These are phyloP conservation scores for Neoascochyta sp. DNA, from an alignment of 2,329 filamentous ascomycete species.

Conservation along the genomic window DNA sequence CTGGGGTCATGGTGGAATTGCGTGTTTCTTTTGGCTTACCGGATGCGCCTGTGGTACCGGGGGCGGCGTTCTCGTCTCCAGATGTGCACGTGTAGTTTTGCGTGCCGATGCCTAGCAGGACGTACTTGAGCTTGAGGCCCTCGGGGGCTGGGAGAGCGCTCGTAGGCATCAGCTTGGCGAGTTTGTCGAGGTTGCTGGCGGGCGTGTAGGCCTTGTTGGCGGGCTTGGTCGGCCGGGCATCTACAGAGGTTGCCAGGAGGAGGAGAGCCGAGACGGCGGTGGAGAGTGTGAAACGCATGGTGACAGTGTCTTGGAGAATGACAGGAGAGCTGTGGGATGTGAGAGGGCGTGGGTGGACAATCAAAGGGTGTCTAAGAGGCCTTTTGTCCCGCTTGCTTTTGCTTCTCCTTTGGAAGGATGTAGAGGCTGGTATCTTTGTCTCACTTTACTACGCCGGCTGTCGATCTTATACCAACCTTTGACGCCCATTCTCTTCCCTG, in stretches of 20 bases:
- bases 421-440: neutral
- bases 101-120: constrained; percentile 50
- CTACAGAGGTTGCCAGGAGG: constrained; percentile 15
- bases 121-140: constrained; percentile 42
- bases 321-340: too few species aligned
- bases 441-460: too few species aligned
- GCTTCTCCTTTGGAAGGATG: neutral
- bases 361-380: too few species aligned
- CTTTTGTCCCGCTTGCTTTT: too few species aligned
- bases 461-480: constrained; percentile 28
- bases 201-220: constrained; percentile 12
- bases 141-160: constrained; percentile 28
- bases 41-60: constrained; percentile 32
- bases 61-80: constrained; percentile 20
- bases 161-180: constrained; percentile 25
- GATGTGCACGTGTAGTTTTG: constrained; percentile 51
- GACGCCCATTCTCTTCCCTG: constrained; percentile 16
- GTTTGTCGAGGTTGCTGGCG: constrained; percentile 19
- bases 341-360: too few species aligned
- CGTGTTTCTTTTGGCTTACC: constrained; percentile 18
- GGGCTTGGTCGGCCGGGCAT: constrained; percentile 13
- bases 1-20: neutral
- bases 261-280: constrained; percentile 19
- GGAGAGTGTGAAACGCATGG: constrained; percentile 30
- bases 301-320: constrained; percentile 5